A percentile compares a stretch with the other conserved stretches of the same genome.
These are phyloP conservation scores for Auxenochlorella protothecoides DNA, from an alignment of 139 green algal genomes.

Conservation along the genomic window DNA sequence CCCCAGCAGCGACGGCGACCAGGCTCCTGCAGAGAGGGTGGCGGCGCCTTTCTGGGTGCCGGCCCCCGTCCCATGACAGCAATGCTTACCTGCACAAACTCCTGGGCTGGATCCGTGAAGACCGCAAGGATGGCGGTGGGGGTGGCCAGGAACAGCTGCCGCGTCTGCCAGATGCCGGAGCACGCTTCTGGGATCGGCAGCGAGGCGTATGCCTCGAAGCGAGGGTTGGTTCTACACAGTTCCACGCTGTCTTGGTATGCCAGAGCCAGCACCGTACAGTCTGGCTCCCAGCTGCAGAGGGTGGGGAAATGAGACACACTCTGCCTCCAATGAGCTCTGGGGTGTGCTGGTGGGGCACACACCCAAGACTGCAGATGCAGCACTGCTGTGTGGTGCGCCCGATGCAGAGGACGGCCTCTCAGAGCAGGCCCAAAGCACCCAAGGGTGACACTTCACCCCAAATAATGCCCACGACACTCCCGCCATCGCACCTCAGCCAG, in stretches of 20 bases:
- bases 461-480: no score
- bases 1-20: no score
- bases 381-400: no score
- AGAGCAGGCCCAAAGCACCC: no score
- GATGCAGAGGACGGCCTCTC: no score
- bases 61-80: no score
- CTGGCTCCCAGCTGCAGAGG: constrained; percentile 32
- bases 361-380: no score
- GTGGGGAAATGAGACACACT: background rate
- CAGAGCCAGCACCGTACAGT: constrained; percentile 33
- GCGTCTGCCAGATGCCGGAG: constrained; percentile 29
- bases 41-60: no score
- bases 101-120: constrained; percentile 25
- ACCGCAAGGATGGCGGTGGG: constrained; percentile 18
- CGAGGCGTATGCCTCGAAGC: constrained; percentile 34
- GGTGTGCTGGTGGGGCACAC: background rate
- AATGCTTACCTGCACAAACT: constrained; percentile 19
- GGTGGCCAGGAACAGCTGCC: constrained; percentile 36
- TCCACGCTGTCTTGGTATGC: constrained; percentile 30
- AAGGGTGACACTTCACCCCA: no score
- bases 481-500: constrained; percentile 12
- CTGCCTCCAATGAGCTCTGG: background rate
- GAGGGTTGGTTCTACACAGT: constrained; percentile 25
- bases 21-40: no score
- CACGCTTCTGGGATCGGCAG: constrained; percentile 14